Evolutionary conservation across 345 rosid genomes (phyloP).

Genomic region (Dipteronia dyeriana): DNA sequence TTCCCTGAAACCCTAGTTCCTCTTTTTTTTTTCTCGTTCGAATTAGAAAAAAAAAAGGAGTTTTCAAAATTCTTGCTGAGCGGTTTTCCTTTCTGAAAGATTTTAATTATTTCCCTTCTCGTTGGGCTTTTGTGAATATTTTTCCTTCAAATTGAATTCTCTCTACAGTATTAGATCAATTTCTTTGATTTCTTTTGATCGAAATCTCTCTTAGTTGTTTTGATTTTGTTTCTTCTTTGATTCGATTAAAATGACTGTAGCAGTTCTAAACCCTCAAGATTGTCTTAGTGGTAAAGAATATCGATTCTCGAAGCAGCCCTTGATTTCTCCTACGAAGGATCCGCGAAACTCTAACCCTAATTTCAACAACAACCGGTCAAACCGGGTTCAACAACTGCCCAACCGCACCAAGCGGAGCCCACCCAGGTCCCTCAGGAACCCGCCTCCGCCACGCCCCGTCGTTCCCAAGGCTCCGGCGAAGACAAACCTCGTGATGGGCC

Average conservation of each 20-base stretch:
- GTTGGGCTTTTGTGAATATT: background rate
- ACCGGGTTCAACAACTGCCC: conserved; percentile 23
- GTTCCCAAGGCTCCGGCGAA: conserved; percentile 9
- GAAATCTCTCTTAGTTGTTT: background rate
- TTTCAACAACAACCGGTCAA: conserved; percentile 27
- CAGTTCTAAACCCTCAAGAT: conserved; percentile 59
- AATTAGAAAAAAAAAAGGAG: background rate
- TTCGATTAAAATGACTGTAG: conserved; percentile 55
- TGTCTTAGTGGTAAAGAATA: conserved; percentile 40
- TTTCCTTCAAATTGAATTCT: background rate
- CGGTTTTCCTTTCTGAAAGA: no score
- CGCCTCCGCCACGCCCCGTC: conserved; percentile 18
- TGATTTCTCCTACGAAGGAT: conserved; percentile 28
- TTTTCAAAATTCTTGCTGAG: no score
- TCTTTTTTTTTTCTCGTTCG: background rate
- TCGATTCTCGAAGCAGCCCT: conserved; percentile 27
- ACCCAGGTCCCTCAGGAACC: conserved; percentile 21
- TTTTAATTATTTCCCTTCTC: no score
- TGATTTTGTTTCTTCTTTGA: background rate
- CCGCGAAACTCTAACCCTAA: conserved; percentile 31
- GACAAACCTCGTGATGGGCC: conserved; percentile 35
- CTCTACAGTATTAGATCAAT: background rate
- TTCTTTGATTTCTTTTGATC: background rate
- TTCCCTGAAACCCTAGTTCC: background rate
- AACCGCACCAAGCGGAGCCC: conserved; percentile 54